Conservation (phyloP, 768 basidiomycete genomes). For the Boletus subcaerulescens region DNA sequence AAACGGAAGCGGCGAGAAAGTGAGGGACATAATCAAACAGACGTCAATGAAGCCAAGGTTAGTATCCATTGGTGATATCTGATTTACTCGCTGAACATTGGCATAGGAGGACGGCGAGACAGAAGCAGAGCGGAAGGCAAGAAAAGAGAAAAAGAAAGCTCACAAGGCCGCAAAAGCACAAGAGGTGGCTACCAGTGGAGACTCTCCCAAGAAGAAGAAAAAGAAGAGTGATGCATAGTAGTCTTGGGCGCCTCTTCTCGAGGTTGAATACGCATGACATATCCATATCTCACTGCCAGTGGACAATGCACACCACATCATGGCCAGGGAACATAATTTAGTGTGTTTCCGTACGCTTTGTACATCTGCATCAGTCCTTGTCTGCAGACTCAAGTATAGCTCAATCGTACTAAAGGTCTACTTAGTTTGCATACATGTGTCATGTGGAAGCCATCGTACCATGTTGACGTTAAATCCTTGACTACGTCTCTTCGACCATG, state of each 20-base stretch:
- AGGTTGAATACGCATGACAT: not conserved
- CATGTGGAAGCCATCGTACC: too few species aligned
- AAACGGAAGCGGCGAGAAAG: conserved; percentile 56
- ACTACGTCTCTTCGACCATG: conserved; percentile 21
- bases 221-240: conserved; percentile 33
- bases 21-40: conserved; percentile 46
- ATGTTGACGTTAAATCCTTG: too few species aligned
- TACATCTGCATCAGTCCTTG: too few species aligned
- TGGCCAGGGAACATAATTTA: not conserved
- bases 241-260: not conserved
- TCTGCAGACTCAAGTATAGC: too few species aligned
- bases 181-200: conserved; percentile 38
- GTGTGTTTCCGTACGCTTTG: not conserved
- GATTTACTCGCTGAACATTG: conserved; percentile 4
- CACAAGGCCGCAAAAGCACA: conserved; percentile 72
- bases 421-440: not conserved
- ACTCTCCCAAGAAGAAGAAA: conserved; percentile 45
- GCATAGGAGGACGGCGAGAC: conserved; percentile 56
- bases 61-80: conserved; percentile 18
- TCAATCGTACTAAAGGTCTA: too few species aligned
- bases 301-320: not conserved
- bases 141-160: conserved; percentile 77
- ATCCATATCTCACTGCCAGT: not conserved
- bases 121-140: conserved; percentile 79
- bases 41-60: conserved; percentile 41